Percentiles rank a stretch among this genome's conserved stretches.
phyloP scores from a whole-genome alignment of 768 basidiomycete genomes.

The Clavaria fumosa region DNA sequence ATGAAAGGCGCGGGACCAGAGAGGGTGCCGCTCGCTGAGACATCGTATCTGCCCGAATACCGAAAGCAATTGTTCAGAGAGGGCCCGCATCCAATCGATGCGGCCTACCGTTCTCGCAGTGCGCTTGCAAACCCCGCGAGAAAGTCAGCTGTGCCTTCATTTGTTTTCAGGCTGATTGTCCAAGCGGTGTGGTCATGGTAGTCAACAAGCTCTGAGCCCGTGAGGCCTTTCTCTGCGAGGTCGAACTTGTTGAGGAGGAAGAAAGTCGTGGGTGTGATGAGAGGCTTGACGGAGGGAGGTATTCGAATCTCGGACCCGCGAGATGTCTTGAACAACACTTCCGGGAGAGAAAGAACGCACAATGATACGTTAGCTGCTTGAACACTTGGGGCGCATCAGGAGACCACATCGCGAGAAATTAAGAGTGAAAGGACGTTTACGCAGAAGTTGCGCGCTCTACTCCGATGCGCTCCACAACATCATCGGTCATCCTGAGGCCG shows the following conservation, averaged over 20 bases:
- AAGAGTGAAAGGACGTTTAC: too few relatives aligned
- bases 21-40: constrained; percentile 11
- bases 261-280: constrained; percentile 42
- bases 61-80: too few relatives aligned
- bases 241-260: constrained; percentile 76
- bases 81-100: too few relatives aligned
- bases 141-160: constrained; percentile 42
- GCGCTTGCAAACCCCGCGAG: constrained; percentile 38
- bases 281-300: constrained; percentile 31
- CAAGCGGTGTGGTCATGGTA: constrained; percentile 28
- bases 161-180: constrained; percentile 46
- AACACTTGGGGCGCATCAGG: constrained; percentile 30
- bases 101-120: constrained; percentile 37
- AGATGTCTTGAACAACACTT: constrained; percentile 13
- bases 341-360: constrained; percentile 68
- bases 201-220: constrained; percentile 1
- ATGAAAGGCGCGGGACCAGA: constrained; percentile 41
- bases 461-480: constrained; percentile 69
- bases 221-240: constrained; percentile 17
- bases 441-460: constrained; percentile 68
- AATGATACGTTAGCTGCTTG: constrained; percentile 52
- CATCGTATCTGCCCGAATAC: too few relatives aligned
- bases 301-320: constrained; percentile 14
- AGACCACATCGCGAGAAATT: constrained; percentile 2
- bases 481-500: constrained; percentile 53